phyloP scores from a whole-genome alignment of 208 protist species.

The Wallacemonas sp. region DNA sequence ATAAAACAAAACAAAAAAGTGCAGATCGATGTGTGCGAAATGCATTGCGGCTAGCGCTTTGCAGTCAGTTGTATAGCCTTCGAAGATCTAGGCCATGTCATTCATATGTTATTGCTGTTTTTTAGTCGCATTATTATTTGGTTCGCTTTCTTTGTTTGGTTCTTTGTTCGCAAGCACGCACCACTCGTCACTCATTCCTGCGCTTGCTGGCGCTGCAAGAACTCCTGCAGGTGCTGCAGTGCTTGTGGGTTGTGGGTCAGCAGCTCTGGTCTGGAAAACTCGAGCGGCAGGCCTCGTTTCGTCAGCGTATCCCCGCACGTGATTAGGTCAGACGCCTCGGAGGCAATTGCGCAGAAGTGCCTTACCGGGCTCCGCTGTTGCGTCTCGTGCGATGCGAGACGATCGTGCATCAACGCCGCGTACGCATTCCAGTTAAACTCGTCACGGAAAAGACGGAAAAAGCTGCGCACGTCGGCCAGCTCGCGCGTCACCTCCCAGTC shows the following conservation, averaged over 20 bases:
- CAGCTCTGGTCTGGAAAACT: slow-evolving; percentile 66
- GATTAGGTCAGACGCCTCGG: slow-evolving; percentile 55
- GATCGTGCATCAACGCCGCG: slow-evolving; percentile 42
- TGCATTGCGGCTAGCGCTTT: too few species aligned
- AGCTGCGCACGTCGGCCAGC: slow-evolving; percentile 32
- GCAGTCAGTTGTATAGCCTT: too few species aligned
- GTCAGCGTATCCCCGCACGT: slow-evolving; percentile 43
- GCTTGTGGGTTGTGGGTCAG: slow-evolving; percentile 37
- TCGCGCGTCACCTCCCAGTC: slow-evolving; percentile 21
- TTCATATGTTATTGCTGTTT: too few species aligned
- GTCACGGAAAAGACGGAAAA: slow-evolving; percentile 82
- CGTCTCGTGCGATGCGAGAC: neutral
- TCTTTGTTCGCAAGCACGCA: neutral
- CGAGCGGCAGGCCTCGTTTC: slow-evolving; percentile 71
- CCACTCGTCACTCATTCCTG: neutral
- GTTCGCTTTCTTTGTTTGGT: too few species aligned
- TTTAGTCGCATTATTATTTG: neutral
- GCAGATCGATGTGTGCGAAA: too few species aligned
- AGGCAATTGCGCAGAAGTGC: slow-evolving; percentile 73
- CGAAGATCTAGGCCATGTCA: neutral
- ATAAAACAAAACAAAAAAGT: too few species aligned
- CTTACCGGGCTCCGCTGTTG: slow-evolving; percentile 6
- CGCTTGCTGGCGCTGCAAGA: slow-evolving; percentile 2
- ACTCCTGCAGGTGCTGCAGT: slow-evolving; percentile 15
- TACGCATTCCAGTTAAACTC: slow-evolving; percentile 75